Conservation (phyloP, 108 stramenopile species). For the Licmophora abbreviata region DNA sequence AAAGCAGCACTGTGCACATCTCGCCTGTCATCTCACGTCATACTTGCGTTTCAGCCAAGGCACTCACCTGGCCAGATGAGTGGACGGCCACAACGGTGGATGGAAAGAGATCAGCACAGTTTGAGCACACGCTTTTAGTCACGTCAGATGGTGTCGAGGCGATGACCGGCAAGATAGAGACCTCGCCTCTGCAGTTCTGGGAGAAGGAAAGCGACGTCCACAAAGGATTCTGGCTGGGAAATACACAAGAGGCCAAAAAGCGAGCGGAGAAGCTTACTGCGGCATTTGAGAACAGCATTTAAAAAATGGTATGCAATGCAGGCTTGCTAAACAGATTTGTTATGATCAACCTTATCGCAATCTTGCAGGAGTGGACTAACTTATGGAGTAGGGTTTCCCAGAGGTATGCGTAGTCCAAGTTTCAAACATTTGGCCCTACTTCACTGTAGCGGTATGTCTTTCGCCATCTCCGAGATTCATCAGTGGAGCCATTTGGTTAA, state of each 20-base stretch:
- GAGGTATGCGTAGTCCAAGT: no score
- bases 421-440: no score
- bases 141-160: conserved; percentile 87
- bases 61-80: conserved; percentile 89
- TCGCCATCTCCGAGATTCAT: no score
- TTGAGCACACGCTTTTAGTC: conserved; percentile 88
- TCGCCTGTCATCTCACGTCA: background rate
- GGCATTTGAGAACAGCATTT: background rate
- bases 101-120: conserved; percentile 86
- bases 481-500: no score
- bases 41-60: conserved; percentile 15
- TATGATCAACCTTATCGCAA: no score
- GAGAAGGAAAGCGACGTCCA: conserved; percentile 68
- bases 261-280: conserved; percentile 35
- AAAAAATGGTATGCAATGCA: background rate
- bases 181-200: conserved; percentile 83
- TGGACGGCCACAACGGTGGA: conserved; percentile 94
- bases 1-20: background rate
- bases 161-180: conserved; percentile 75
- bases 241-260: conserved; percentile 26
- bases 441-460: no score
- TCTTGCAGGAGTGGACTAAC: no score
- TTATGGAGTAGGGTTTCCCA: no score
- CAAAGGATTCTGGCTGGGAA: conserved; percentile 74
- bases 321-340: no score